These are phyloP conservation scores for Themeda triandra DNA, from an alignment of 176 grass and related monocot species.

Conservation along the genomic window DNA sequence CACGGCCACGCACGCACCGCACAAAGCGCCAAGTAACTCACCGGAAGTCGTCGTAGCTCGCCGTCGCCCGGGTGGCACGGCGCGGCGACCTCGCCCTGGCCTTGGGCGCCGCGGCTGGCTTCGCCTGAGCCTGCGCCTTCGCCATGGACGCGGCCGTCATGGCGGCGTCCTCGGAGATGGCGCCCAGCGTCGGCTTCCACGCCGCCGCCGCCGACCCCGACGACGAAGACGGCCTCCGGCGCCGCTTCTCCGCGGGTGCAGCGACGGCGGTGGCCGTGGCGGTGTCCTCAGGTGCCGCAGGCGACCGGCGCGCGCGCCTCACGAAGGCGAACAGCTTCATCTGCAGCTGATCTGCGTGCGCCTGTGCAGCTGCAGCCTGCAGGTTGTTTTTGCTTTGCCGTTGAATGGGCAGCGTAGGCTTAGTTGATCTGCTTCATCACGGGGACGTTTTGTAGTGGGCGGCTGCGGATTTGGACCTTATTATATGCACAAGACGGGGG, in stretches of 20 bases:
- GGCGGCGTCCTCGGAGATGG: constrained; percentile 68
- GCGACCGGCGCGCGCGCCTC: constrained; percentile 26
- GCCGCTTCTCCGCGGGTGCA: constrained; percentile 33
- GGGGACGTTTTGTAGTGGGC: constrained; percentile 6
- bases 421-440: constrained; percentile 13
- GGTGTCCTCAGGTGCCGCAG: not conserved
- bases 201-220: constrained; percentile 34
- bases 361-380: not conserved
- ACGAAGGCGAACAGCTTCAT: constrained; percentile 59
- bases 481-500: not conserved
- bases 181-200: constrained; percentile 65
- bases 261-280: not conserved
- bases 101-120: not conserved
- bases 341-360: not conserved
- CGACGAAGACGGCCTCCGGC: constrained; percentile 32
- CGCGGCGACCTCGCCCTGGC: constrained; percentile 4
- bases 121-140: constrained; percentile 15
- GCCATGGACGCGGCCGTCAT: constrained; percentile 1
- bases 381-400: not conserved
- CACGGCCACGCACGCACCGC: not conserved
- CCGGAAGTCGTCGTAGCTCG: constrained; percentile 64
- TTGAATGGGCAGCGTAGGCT: not conserved
- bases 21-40: not conserved
- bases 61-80: constrained; percentile 4
- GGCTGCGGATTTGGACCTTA: not conserved